Evolutionary conservation across 352 stramenopile genomes (phyloP).

Genomic region (Phytophthora podocarpi): DNA sequence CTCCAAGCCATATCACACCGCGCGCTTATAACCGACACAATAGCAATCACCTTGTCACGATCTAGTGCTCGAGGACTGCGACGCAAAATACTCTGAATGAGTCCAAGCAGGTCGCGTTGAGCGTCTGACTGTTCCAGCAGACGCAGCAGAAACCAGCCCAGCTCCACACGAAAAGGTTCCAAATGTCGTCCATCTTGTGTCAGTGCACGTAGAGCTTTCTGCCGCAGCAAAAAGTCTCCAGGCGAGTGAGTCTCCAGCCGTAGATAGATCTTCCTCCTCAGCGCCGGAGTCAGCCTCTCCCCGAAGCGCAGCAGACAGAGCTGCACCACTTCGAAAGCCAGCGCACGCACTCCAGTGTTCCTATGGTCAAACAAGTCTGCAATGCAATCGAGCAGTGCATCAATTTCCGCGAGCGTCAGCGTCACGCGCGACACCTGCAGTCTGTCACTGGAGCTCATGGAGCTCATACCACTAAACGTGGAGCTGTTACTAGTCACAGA

Average conservation of each 20-base stretch:
- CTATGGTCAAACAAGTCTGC: constrained; percentile 72
- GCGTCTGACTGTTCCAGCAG: constrained; percentile 82
- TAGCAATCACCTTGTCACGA: constrained; percentile 68
- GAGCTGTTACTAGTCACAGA: constrained; percentile 10
- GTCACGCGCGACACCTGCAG: constrained; percentile 10
- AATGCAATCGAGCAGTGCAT: constrained; percentile 73
- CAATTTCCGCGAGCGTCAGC: constrained; percentile 48
- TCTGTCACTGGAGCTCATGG: constrained; percentile 17
- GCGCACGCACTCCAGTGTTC: constrained; percentile 64
- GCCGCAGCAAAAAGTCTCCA: constrained; percentile 63
- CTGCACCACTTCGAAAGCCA: constrained; percentile 80
- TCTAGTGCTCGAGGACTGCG: constrained; percentile 62
- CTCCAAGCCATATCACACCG: constrained; percentile 78
- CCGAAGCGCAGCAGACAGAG: constrained; percentile 70
- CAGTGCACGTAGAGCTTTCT: constrained; percentile 69
- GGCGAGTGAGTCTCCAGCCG: constrained; percentile 51
- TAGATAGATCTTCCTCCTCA: constrained; percentile 63
- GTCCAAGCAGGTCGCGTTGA: constrained; percentile 69
- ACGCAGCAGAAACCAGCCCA: constrained; percentile 78
- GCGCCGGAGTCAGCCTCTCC: constrained; percentile 42
- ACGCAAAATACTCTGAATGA: constrained; percentile 80
- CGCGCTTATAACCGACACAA: constrained; percentile 68
- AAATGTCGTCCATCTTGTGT: constrained; percentile 70
- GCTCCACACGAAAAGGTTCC: constrained; percentile 68
- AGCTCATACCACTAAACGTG: constrained; percentile 24